These are phyloP conservation scores for Ogataea dorogensis DNA, from an alignment of 805 yeast species.

Conservation along the genomic window DNA sequence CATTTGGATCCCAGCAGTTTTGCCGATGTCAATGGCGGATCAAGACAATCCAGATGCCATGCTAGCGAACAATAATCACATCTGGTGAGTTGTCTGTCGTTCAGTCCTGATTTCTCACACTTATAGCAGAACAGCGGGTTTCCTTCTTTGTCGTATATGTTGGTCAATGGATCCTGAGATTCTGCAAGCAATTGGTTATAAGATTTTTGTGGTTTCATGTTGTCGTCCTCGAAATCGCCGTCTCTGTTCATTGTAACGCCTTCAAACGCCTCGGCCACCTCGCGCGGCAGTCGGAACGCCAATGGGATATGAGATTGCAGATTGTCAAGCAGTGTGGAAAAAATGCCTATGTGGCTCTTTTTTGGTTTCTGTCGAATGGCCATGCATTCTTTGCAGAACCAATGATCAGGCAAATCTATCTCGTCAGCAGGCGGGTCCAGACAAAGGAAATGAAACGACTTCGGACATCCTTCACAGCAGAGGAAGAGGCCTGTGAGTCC, in stretches of 20 bases:
- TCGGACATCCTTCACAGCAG: conserved; percentile 93
- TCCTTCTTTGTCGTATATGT: conserved; percentile 63
- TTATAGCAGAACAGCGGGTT: conserved; percentile 68
- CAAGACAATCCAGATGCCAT: conserved; percentile 89
- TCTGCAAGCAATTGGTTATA: conserved; percentile 45
- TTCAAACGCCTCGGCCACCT: conserved; percentile 67
- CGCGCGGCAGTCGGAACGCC: conserved; percentile 65
- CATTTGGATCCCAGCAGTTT: conserved; percentile 77
- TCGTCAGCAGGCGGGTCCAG: conserved; percentile 87
- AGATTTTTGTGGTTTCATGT: conserved; percentile 48
- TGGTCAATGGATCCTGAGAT: conserved; percentile 53
- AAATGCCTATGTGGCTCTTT: conserved; percentile 41
- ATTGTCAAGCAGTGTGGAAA: conserved; percentile 56
- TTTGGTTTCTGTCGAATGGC: conserved; percentile 34
- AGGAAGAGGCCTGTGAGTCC: conserved; percentile 85
- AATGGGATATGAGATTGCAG: conserved; percentile 61
- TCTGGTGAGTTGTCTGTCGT: conserved; percentile 54
- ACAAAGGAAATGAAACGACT: conserved; percentile 88
- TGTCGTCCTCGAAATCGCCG: conserved; percentile 73
- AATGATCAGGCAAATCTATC: conserved; percentile 72
- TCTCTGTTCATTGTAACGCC: conserved; percentile 64
- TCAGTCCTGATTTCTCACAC: conserved; percentile 70
- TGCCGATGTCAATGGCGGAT: conserved; percentile 69
- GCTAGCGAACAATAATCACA: conserved; percentile 82
- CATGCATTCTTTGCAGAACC: conserved; percentile 83